These are phyloP conservation scores for Arachnomyces sp. DNA, from an alignment of 2,329 filamentous ascomycete genomes.

Conservation along the genomic window DNA sequence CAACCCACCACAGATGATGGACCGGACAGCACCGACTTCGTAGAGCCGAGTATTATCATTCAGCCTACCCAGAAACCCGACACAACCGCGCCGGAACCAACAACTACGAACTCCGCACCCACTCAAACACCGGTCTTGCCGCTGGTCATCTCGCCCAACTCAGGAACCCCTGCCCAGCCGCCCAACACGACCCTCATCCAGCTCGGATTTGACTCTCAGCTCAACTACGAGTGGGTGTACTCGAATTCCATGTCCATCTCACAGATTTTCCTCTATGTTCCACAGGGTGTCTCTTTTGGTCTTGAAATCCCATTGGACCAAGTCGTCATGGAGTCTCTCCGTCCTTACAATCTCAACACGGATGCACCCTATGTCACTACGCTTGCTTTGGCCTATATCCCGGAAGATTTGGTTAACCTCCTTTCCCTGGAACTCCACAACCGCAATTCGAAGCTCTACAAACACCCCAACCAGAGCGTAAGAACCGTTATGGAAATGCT, in stretches of 20 bases:
- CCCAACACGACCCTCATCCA: constrained; percentile 66
- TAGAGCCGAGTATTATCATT: constrained; percentile 16
- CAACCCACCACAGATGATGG: constrained; percentile 8
- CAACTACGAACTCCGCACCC: constrained; percentile 34
- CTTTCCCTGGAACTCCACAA: constrained; percentile 63
- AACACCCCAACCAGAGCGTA: constrained; percentile 58
- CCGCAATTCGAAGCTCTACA: constrained; percentile 67
- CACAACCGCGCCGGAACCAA: constrained; percentile 20
- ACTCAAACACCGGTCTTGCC: constrained; percentile 61
- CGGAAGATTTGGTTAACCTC: constrained; percentile 58
- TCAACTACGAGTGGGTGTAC: constrained; percentile 81
- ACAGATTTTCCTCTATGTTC: constrained; percentile 78
- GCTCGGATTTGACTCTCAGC: constrained; percentile 70
- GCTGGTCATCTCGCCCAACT: constrained; percentile 64
- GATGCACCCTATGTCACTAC: constrained; percentile 65
- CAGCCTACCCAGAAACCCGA: constrained; percentile 20
- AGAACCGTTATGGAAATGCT: constrained; percentile 70
- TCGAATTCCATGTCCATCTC: constrained; percentile 62
- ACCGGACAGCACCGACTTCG: constrained; percentile 10
- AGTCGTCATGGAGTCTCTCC: constrained; percentile 62
- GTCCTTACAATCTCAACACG: constrained; percentile 62
- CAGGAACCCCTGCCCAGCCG: constrained; percentile 50
- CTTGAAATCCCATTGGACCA: constrained; percentile 43
- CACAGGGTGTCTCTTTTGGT: constrained; percentile 60
- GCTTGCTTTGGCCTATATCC: constrained; percentile 68